Percentiles rank a stretch among this genome's conserved stretches.
These are phyloP conservation scores for Peronospora farinosa DNA, from an alignment of 352 stramenopile species.

Conservation along the genomic window DNA sequence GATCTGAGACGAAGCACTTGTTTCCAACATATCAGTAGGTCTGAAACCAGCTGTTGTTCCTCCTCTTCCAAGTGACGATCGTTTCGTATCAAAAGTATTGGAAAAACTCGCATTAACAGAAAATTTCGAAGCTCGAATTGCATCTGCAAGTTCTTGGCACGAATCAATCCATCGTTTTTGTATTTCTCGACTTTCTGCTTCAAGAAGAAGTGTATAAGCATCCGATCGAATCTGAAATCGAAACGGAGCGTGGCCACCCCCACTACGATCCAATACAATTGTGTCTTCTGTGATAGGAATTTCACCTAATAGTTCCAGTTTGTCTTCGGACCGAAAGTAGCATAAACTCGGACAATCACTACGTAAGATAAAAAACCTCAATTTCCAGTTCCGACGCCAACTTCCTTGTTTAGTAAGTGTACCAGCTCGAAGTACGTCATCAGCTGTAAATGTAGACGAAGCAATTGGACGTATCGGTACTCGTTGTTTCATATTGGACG, in stretches of 20 bases:
- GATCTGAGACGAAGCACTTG: constrained; percentile 18
- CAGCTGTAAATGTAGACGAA: constrained; percentile 59
- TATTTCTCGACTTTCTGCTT: constrained; percentile 58
- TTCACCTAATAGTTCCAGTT: constrained; percentile 66
- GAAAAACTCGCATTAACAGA: constrained; percentile 32
- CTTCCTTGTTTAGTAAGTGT: constrained; percentile 74
- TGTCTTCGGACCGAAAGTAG: constrained; percentile 82
- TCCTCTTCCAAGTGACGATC: constrained; percentile 20
- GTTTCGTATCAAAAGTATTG: constrained; percentile 8
- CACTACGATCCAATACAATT: constrained; percentile 64
- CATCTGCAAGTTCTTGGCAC: constrained; percentile 59
- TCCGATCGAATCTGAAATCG: constrained; percentile 66
- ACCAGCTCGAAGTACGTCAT: constrained; percentile 55
- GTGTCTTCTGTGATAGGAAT: constrained; percentile 68
- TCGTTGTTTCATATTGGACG: constrained; percentile 18
- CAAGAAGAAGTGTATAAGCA: constrained; percentile 47
- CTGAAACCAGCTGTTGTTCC: constrained; percentile 7
- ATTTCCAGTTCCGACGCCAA: constrained; percentile 85
- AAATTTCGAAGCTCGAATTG: constrained; percentile 59
- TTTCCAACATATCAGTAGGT: constrained; percentile 18
- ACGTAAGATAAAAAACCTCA: constrained; percentile 74
- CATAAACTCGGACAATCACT: constrained; percentile 65
- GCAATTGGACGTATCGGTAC: constrained; percentile 6
- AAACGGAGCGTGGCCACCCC: constrained; percentile 45
- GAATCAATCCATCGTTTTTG: constrained; percentile 67